Evolutionary conservation across 805 yeast species (phyloP), one percentile per base, ranked within the genome.

Genomic region (Cyberlindnera maritima): DNA sequence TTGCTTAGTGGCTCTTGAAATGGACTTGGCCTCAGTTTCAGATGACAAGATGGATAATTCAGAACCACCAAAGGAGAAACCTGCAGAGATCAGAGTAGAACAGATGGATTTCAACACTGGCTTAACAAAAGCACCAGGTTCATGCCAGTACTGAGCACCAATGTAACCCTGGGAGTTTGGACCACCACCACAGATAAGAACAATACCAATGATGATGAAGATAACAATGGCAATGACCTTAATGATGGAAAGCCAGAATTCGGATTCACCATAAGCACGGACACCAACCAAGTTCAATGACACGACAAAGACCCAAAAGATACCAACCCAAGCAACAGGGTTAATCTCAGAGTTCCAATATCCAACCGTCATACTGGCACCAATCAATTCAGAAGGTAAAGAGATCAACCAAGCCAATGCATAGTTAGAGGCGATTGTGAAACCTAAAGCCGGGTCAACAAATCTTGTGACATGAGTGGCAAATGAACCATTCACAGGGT

Each of bases 41-140:
- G 91, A 86, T 11, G 90, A 85, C 35, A 86, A 71, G 42, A 89
- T 88, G 34, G 79, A 77, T 55, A 86, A 70, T 65, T 86, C 94
- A 15, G 88, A 77, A 49, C 92, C 92, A 35, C 85, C 79, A 60
- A 80, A 87, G 11, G 88, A 76, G 63, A 85, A 87, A 0, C 91
- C 88, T 14, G 92, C 89, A 33, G 85, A 80, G 41, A 85, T 84
- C 51, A 86, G 79, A n/a, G 81, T 87, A 0, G 85, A 71, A 59
- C 84, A 79, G 43, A 85, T 78, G 50, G 89, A 90, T 65, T 84
- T 82, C 63, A 83, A 67, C 78, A 68, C 72, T 8, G 80, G 79
- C 53, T 70, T 61, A 26, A 77, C 72, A 54, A 79, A 76, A 2
- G 78, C 73, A 42, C 85, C 85, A 8, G 81, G 81, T 39, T 68